Conservation (phyloP, 768 basidiomycete species). For the Boletus fagicola region DNA sequence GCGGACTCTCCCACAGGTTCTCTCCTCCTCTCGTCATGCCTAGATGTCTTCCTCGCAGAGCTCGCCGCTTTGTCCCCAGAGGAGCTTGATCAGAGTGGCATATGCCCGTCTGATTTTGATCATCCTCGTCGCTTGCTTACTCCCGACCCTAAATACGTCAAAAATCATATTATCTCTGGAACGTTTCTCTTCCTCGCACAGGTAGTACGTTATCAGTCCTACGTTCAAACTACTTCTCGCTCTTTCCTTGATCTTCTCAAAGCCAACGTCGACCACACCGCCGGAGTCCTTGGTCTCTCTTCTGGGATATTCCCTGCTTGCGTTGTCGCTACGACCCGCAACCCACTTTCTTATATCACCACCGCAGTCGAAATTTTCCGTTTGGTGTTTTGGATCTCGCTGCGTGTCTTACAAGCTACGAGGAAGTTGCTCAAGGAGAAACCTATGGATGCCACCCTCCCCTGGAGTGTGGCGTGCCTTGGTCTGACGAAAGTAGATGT, state of each 20-base stretch:
- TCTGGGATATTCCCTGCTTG: conserved; percentile 56
- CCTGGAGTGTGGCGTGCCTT: conserved; percentile 49
- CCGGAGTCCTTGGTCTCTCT: conserved; percentile 53
- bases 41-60: conserved; percentile 49
- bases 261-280: conserved; percentile 32
- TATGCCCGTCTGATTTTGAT: conserved; percentile 47
- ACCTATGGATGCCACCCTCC: conserved; percentile 26
- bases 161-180: conserved; percentile 51
- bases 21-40: conserved; percentile 50
- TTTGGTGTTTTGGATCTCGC: conserved; percentile 51
- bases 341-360: conserved; percentile 41
- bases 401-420: conserved; percentile 40
- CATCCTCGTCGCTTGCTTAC: conserved; percentile 39
- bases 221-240: conserved; percentile 29
- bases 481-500: conserved; percentile 28
- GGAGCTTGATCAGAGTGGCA: conserved; percentile 36
- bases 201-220: conserved; percentile 50
- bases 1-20: conserved; percentile 41
- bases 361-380: conserved; percentile 48
- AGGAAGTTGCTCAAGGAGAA: conserved; percentile 18
- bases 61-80: conserved; percentile 43
- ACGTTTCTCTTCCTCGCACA: conserved; percentile 51
- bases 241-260: conserved; percentile 32
- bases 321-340: conserved; percentile 45
- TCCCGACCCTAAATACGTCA: conserved; percentile 34